Conservation (phyloP, 2,329 filamentous ascomycete species). For the Microsporum audouinii region DNA sequence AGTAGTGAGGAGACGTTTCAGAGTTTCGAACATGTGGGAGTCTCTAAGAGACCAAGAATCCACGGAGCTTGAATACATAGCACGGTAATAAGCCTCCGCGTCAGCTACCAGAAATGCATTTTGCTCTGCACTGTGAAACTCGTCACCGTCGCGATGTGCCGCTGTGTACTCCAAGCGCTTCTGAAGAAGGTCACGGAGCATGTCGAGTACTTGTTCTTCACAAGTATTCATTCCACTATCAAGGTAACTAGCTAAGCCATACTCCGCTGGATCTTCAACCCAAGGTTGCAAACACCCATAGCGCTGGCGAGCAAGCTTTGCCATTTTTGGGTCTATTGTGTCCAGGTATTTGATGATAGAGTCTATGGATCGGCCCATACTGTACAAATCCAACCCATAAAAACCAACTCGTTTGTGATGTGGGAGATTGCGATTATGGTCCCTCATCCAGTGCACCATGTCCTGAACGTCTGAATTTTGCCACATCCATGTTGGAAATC, state of each 20-base stretch:
- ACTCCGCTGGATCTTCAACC: conserved; percentile 40
- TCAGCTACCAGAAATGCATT: conserved; percentile 42
- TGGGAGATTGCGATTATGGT: conserved; percentile 30
- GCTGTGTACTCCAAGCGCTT: conserved; percentile 34
- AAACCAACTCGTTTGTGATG: conserved; percentile 30
- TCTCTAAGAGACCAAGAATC: conserved; percentile 44
- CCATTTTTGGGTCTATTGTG: conserved; percentile 34
- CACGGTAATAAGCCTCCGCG: conserved; percentile 42
- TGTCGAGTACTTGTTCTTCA: conserved; percentile 36
- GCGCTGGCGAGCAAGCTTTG: conserved; percentile 33
- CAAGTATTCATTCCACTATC: conserved; percentile 33
- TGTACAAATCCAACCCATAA: conserved; percentile 44
- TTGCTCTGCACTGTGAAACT: conserved; percentile 41
- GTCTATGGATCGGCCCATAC: conserved; percentile 37
- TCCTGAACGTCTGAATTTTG: conserved; percentile 42
- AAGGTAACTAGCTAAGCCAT: conserved; percentile 35
- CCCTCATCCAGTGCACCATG: conserved; percentile 42
- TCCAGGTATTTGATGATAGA: conserved; percentile 42
- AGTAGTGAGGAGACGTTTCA: conserved; percentile 35
- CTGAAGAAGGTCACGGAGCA: conserved; percentile 36
- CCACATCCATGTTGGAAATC: conserved; percentile 49
- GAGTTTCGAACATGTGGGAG: conserved; percentile 42
- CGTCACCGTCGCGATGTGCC: conserved; percentile 31
- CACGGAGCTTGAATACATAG: conserved; percentile 41
- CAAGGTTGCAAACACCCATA: conserved; percentile 40